Evolutionary conservation across 2,329 filamentous ascomycete species (phyloP), one percentile per base, ranked within the genome.

Genomic region (Sarocladium brachiariae): DNA sequence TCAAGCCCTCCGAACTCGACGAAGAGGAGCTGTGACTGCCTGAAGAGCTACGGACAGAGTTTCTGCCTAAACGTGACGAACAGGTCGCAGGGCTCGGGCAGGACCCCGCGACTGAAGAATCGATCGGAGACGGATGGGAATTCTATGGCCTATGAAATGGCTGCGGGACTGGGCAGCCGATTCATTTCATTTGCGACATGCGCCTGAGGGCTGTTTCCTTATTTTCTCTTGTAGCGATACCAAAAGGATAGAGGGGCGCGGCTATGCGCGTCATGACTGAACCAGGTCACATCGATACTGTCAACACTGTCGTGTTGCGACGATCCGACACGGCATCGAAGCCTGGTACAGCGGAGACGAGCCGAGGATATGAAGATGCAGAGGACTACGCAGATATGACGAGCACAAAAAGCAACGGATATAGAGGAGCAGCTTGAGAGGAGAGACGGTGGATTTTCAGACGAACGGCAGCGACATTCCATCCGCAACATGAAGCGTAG

Each of bases 1-100:
- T 99, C 63, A 97, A 99, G 76, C 95, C 93, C 47, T 93, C 90
- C n/a, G 93, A 99, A 67, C 81, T 99, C 64, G 92, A 90, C 57
- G 88, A 92, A 60, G 88, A 92, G 62, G 87, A 91, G 70, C 77
- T 91, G 70, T 96, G 90, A 96, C 88, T 91, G 56, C 72, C 81
- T 39, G 68, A 82, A 66, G 84, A 89, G 66, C 68, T 88, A 43
- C 73, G 83, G 59, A 76, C 71, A 50, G 84, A 87, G 67, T 78
- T 75, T 63, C 70, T 72, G 53, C 74, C 75, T 53, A 63, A 47
- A 51, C 48, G 52, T 52, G 53, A 39, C 52, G 61, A 61, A 52
- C 59, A 62, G 51, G 57, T 55, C 51, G 53, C 57, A 54, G 56
- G 60, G 49, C 13, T 16, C 13, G 31, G n/a, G 47, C 35, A 39